phyloP scores from a whole-genome alignment of 1,284 basidiomycete genomes.

The Irpex rosettiformis region DNA sequence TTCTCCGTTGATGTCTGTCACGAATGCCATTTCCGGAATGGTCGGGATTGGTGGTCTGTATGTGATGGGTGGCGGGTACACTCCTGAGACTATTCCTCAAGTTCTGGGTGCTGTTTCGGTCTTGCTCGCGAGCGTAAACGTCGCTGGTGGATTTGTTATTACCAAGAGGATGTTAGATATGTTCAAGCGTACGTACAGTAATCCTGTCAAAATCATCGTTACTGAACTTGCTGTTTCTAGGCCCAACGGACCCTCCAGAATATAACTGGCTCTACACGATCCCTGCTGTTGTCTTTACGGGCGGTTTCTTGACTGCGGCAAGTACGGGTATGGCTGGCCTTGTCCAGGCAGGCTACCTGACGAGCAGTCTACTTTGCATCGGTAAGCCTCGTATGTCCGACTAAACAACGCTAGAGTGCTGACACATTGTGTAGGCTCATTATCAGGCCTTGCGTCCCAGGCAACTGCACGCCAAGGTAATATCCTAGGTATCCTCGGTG shows the following conservation, averaged over 20 bases:
- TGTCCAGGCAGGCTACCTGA: conserved; percentile 80
- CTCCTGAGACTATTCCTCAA: conserved; percentile 80
- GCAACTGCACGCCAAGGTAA: conserved; percentile 80
- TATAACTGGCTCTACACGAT: conserved; percentile 79
- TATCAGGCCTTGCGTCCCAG: conserved; percentile 74
- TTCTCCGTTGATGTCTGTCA: conserved; percentile 83
- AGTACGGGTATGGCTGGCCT: conserved; percentile 82
- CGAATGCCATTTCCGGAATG: conserved; percentile 78
- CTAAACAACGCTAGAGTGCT: background rate
- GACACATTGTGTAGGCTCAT: conserved; percentile 44
- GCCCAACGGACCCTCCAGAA: conserved; percentile 80
- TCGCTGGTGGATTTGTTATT: conserved; percentile 80
- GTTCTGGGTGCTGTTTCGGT: conserved; percentile 75
- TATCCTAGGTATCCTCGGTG: conserved; percentile 79
- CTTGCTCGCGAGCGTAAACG: conserved; percentile 79
- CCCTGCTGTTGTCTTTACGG: conserved; percentile 76
- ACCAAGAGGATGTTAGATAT: conserved; percentile 88
- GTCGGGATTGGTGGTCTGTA: conserved; percentile 85
- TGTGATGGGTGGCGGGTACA: conserved; percentile 82
- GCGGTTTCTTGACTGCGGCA: conserved; percentile 76
- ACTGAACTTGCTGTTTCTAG: conserved; percentile 30
- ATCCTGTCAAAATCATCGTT: background rate
- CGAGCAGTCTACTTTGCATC: conserved; percentile 80
- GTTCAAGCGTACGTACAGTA: conserved; percentile 65
- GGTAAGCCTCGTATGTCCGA: conserved; percentile 37